Evolutionary conservation across 2,329 filamentous ascomycete species (phyloP).

Genomic region (Fusarium sp.): DNA sequence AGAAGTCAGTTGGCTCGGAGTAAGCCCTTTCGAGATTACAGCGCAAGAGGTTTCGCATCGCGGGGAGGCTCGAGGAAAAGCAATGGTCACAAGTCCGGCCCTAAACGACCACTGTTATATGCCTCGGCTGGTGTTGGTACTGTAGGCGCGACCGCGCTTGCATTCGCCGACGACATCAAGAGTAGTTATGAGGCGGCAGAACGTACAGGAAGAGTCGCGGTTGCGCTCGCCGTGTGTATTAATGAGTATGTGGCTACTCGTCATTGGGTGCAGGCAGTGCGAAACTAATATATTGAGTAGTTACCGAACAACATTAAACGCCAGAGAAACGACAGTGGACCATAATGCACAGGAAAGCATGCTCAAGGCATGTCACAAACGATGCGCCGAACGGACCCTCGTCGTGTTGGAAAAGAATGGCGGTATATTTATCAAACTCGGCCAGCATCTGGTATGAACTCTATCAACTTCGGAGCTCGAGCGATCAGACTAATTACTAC

Average conservation of each 20-base stretch:
- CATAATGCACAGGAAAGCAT: conserved; percentile 71
- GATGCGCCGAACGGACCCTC: conserved; percentile 89
- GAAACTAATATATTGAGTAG: conserved; percentile 54
- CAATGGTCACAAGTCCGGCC: conserved; percentile 35
- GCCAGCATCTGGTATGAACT: conserved; percentile 79
- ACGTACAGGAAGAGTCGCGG: conserved; percentile 80
- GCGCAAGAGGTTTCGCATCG: conserved; percentile 45
- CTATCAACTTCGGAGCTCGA: neutral
- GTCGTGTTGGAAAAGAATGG: conserved; percentile 93
- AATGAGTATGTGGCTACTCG: conserved; percentile 73
- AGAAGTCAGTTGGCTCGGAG: conserved; percentile 51
- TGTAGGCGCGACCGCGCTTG: conserved; percentile 58
- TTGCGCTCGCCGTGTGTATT: conserved; percentile 80
- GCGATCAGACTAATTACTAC: conserved; percentile 38
- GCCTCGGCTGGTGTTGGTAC: conserved; percentile 63
- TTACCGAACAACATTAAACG: conserved; percentile 86
- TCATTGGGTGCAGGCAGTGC: neutral
- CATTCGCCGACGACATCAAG: conserved; percentile 75
- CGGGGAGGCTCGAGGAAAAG: conserved; percentile 37
- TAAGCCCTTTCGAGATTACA: conserved; percentile 42
- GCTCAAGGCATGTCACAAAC: conserved; percentile 86
- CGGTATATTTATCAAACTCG: conserved; percentile 97
- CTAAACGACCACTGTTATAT: conserved; percentile 53
- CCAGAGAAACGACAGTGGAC: conserved; percentile 68
- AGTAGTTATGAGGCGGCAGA: conserved; percentile 79